Evolutionary conservation across 768 basidiomycete genomes (phyloP), one percentile per base, ranked within the genome.

Genomic region (Psilocybe azurescens): DNA sequence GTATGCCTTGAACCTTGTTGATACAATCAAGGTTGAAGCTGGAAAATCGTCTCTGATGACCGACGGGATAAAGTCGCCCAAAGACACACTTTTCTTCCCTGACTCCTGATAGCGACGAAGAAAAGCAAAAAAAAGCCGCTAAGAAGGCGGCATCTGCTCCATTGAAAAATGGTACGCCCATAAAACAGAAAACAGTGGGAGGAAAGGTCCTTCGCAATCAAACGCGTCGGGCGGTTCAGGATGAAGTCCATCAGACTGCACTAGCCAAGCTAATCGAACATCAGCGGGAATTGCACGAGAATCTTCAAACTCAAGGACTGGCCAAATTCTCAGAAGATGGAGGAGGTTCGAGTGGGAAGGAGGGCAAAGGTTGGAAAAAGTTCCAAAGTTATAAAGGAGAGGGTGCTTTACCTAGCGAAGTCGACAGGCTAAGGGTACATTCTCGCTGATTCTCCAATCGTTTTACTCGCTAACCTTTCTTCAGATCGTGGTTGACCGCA

Each of bases 371-470:
- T 13, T 96, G 95, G 91, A 97, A 96, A 74, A 87, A 89, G 63
- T 99, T 97, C 79, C 94, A 94, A 78, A 97, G 95, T 68, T 99
- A 98, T 77, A 95, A 95, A 76, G 91, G 96, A 36, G 97, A 99
- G 71, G 93, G 84, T 13, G 96, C 90, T 53, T 75, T 99, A 36
- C 97, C 97, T 2, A 80, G 82, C n/a, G 90, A 95, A 60, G 88
- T 89, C 5, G 92, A 95, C 62, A 83, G 82, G 63, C 74, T 95
- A 52, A 83, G 91, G 73, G 95, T 97, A 73, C 70, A 89, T 78
- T 28, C 56, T 2, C 50, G 30, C 64, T 52, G 29, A 33, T 29
- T 28, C n/a, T 58, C 20, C 8, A 14, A 38, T 54, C 53, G 51
- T 20, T 50, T 28, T 62, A 50, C 11, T 18, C 47, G n/a, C 55